Conservation (phyloP, 2,329 filamentous ascomycete species). For the Aspergillus ibericus region DNA sequence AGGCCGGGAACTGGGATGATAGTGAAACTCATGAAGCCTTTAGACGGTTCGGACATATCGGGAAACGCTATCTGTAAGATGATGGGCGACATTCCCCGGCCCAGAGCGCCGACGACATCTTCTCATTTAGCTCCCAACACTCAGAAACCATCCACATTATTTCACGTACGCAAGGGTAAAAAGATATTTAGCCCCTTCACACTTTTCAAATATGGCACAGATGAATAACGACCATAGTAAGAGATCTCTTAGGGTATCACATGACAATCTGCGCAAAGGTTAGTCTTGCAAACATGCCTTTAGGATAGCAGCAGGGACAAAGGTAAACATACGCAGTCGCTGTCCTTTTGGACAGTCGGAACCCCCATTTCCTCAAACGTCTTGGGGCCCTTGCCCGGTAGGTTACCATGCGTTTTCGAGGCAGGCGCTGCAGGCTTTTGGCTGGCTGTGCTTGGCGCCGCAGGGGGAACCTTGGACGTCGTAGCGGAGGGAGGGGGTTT, state of each 20-base stretch:
- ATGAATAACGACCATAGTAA: slow-evolving; percentile 15
- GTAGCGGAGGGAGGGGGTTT: slow-evolving; percentile 36
- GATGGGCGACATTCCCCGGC: neutral
- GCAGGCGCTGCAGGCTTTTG: slow-evolving; percentile 37
- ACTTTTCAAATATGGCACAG: slow-evolving; percentile 20
- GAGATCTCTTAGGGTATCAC: slow-evolving; percentile 36
- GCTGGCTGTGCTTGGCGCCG: slow-evolving; percentile 29
- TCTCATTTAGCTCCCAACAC: neutral
- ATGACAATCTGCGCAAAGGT: slow-evolving; percentile 38
- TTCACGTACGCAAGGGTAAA: neutral
- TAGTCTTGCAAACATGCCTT: slow-evolving; percentile 10
- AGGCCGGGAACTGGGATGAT: neutral
- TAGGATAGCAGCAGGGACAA: neutral
- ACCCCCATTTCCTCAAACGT: slow-evolving; percentile 99
- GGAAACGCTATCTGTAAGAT: neutral
- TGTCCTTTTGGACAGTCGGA: slow-evolving; percentile 76
- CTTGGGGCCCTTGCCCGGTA: slow-evolving; percentile 74
- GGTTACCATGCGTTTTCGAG: slow-evolving; percentile 31
- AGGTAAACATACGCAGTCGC: slow-evolving; percentile 72
- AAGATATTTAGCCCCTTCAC: slow-evolving; percentile 5
- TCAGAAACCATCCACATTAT: neutral
- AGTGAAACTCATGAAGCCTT: neutral
- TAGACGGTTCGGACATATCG: neutral
- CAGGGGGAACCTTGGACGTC: slow-evolving; percentile 37
- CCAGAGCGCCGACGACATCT: neutral